These are phyloP conservation scores for Rhodotorula taiwanensis DNA, from an alignment of 768 basidiomycete genomes.

Conservation along the genomic window DNA sequence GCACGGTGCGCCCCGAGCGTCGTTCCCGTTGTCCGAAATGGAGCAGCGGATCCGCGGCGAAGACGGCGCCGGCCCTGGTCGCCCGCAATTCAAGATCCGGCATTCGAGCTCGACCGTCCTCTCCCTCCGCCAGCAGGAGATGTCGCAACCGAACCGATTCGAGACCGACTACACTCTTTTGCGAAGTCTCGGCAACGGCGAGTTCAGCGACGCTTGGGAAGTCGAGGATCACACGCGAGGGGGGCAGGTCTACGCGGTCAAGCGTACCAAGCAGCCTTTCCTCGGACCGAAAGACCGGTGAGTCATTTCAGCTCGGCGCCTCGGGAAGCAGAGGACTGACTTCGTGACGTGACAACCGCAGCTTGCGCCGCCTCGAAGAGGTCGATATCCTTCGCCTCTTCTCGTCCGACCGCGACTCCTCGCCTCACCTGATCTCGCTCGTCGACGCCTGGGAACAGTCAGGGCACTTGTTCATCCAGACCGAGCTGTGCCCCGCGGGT, in stretches of 20 bases:
- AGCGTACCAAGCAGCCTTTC: conserved; percentile 79
- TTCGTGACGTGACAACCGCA: conserved; percentile 4
- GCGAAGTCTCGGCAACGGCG: conserved; percentile 78
- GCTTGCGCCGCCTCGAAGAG: conserved; percentile 77
- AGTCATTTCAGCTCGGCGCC: conserved; percentile 40
- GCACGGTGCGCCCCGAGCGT: conserved; percentile 16
- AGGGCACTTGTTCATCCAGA: conserved; percentile 79
- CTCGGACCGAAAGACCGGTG: conserved; percentile 86
- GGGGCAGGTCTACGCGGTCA: conserved; percentile 66
- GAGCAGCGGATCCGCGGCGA: conserved; percentile 11
- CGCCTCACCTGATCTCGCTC: conserved; percentile 72
- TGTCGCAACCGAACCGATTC: conserved; percentile 49
- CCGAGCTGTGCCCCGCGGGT: conserved; percentile 87
- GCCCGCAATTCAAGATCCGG: conserved; percentile 32
- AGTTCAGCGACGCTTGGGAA: conserved; percentile 89
- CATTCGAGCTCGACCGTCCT: conserved; percentile 32
- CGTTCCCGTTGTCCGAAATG: conserved; percentile 28
- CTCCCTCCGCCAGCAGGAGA: conserved; percentile 27
- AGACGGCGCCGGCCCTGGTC: neutral
- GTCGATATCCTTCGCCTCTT: conserved; percentile 83
- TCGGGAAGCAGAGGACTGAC: conserved; percentile 4
- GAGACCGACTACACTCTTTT: conserved; percentile 73
- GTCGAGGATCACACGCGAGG: conserved; percentile 43
- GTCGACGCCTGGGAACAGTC: conserved; percentile 95
- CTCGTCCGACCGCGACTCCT: conserved; percentile 42